These are phyloP conservation scores for Darksidea phi DNA, from an alignment of 495 filamentous ascomycete species.

Conservation along the genomic window DNA sequence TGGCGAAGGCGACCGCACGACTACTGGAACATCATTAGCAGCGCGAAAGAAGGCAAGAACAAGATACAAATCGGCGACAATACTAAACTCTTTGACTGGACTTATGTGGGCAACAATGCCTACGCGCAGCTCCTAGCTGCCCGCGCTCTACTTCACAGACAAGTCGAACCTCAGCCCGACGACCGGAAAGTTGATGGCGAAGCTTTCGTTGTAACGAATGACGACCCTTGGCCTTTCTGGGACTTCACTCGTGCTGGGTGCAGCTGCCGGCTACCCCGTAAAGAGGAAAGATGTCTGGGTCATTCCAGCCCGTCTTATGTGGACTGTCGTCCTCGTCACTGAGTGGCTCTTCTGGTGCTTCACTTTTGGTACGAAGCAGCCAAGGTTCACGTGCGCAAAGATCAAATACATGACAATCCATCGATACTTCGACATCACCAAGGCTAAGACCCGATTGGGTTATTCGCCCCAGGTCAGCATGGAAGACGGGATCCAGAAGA, in stretches of 20 bases:
- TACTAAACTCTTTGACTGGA: constrained; percentile 9
- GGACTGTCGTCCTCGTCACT: not conserved
- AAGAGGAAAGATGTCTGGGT: not conserved
- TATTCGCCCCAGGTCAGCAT: not conserved
- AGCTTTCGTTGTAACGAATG: constrained; percentile 17
- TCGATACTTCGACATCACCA: not conserved
- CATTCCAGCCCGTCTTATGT: not conserved
- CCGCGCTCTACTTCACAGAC: not conserved
- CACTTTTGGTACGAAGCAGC: not conserved
- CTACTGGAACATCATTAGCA: not conserved
- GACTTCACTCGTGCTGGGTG: not conserved
- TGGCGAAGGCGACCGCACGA: constrained; percentile 7
- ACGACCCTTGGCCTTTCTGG: constrained; percentile 3
- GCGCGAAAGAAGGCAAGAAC: not conserved
- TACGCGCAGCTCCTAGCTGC: constrained; percentile 21
- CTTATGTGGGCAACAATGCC: constrained; percentile 7
- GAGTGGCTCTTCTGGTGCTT: not conserved
- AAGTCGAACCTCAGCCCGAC: not conserved
- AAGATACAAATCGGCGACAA: constrained; percentile 9
- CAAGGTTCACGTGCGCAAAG: not conserved
- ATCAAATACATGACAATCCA: not conserved
- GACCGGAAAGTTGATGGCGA: constrained; percentile 13
- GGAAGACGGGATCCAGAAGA: not conserved
- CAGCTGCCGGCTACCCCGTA: not conserved
- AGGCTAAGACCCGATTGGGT: not conserved